Evolutionary conservation across 805 yeast species (phyloP), one percentile per base, ranked within the genome.

Genomic region (Lipomyces yamadae): DNA sequence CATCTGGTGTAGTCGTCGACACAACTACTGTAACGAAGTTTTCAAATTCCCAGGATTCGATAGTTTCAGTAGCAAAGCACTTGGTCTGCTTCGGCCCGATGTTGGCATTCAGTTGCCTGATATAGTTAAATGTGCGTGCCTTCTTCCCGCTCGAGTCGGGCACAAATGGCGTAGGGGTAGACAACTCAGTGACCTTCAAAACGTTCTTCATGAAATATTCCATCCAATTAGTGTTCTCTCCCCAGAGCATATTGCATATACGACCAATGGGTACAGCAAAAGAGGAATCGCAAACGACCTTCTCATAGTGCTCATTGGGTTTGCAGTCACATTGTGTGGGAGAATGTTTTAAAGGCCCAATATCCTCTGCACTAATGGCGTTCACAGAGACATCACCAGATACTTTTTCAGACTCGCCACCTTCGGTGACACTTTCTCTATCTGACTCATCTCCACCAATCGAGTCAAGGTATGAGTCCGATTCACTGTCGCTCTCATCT

Each of bases 71-170:
- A 15, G 85, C 86, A n/a, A 79, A 67, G 75, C 96, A 91, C 64
- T 83, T 86, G 2, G 99, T 93, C 32, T 94, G 91, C 73, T 91
- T 92, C 11, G 99, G 99, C 0, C 99, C 99, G 48, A 95, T 86
- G 0, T 97, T 85, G 62, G 85, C 92, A 61, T 87, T 86, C 64
- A 95, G 81, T 0, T 89, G 91, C 77, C 91, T 91, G 59, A 84
- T 83, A 77, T 93, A 95, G 3, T 84, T 64, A 74, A 76, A 63
- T 71, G 74, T 64, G 70, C 79, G 68, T 71, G 77, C 8, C 68
- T 73, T 58, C 63, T 73, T 72, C 54, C 78, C 77, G 30, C 64
- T 61, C n/a, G 64, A 65, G 15, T 70, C 62, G 39, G 63, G 30
- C 39, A 34, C 63, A 30, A 61, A 68, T 11, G 64, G 57, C 1